Base-by-base conservation (phyloP, 2,329 filamentous ascomycete species). In the Aspergillus novofumigatus region DNA sequence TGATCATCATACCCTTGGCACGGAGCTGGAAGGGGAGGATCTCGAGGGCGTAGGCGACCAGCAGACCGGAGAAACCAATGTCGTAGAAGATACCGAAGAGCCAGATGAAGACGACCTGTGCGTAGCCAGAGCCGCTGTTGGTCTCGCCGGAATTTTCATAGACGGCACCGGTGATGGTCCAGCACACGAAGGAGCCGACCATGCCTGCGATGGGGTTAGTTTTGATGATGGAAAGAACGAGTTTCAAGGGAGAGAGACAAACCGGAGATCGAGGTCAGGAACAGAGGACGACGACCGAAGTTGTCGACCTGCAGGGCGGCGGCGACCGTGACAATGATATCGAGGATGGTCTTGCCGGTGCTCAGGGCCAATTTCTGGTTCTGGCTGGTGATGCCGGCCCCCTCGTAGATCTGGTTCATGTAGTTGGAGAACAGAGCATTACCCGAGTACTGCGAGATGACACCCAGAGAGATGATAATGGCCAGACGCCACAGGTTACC, bases 401-500 rank as follows among this genome's bases (percentile, higher is more conserved):
- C 81, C 44, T 79, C 74, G 72, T 87, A 87, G 61, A 89, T 80
- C 56, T 80, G 77, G 58, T 85, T 82, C 65, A 86, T 84, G 69
- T 88, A 88, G 73, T 88, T 88, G 60, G 81, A 85, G 67, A 89
- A 84, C 1, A 89, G 74, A 20, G 83, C 85, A 67, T 88, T 89
- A 48, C 86, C 86, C 53, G 81, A 85, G 74, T 86, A 88, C 71
- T 89, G 86, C 1, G 84, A 87, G 67, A 88, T 86, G 63, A 88
- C 73, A 65, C 85, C 86, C 20, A 89, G 78, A 0, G 83, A 86
- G 45, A 87, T 70, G 45, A 87, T 77, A 55, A 89, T 82, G 50
- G 81, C 77, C 48, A 89, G 75, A 10, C 86, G 79, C 77, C 85
- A 85, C 53, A 84, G 79, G 76, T 89, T 88, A 28, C 86, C 85